Conservation (phyloP, 1,139 yeast genomes). For the Suhomyces wounanorum region DNA sequence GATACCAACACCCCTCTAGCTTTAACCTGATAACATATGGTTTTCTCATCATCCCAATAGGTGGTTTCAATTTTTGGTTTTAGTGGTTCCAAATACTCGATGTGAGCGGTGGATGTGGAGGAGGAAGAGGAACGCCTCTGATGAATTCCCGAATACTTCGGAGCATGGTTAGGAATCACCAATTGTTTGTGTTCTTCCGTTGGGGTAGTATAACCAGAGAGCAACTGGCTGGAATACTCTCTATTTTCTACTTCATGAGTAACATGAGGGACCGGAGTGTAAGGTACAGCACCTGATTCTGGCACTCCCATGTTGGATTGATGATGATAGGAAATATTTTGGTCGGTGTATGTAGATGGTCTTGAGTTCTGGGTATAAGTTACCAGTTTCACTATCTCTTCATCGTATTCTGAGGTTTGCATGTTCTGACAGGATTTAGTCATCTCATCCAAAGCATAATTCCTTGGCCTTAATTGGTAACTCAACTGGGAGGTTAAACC, state of each 20-base stretch:
- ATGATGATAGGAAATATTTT: neutral
- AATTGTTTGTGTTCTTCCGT: neutral
- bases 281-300: neutral
- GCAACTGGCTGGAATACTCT: neutral
- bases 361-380: neutral
- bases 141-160: too few relatives aligned
- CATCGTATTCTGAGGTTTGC: neutral
- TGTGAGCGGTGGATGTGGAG: slow-evolving; percentile 4
- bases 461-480: slow-evolving; percentile 2
- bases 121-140: too few relatives aligned
- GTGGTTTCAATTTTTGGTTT: slow-evolving; percentile 49
- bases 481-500: neutral
- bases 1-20: slow-evolving; percentile 49
- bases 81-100: slow-evolving; percentile 14
- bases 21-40: slow-evolving; percentile 52
- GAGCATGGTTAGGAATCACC: neutral
- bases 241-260: neutral
- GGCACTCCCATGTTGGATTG: neutral
- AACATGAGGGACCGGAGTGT: neutral
- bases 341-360: neutral
- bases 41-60: slow-evolving; percentile 51
- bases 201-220: neutral
- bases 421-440: neutral
- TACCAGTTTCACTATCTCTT: neutral
- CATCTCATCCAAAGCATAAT: neutral